These are phyloP conservation scores for Verruconis gallopava DNA, from an alignment of 2,329 filamentous ascomycete genomes.

Conservation along the genomic window DNA sequence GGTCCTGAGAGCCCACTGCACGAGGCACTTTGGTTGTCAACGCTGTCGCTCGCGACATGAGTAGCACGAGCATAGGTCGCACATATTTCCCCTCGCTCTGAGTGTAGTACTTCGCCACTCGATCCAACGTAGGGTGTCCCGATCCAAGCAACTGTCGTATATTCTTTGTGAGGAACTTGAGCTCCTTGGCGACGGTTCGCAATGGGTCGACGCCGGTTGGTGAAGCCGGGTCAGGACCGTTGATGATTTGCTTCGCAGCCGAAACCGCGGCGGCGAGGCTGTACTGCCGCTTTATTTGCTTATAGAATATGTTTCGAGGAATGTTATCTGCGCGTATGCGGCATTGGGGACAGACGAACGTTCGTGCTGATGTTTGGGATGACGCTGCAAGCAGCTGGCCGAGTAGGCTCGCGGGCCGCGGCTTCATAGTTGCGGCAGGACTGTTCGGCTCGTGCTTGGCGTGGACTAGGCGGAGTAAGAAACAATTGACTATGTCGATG, in stretches of 20 bases:
- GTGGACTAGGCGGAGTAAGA: no score
- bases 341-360: constrained; percentile 8
- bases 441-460: no score
- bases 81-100: constrained; percentile 95
- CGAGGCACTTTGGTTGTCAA: constrained; percentile 48
- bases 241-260: constrained; percentile 54
- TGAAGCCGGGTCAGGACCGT: constrained; percentile 39
- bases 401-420: neutral
- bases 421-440: constrained; percentile 2
- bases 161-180: constrained; percentile 90
- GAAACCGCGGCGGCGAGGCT: constrained; percentile 63
- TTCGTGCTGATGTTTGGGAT: neutral
- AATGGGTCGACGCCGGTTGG: constrained; percentile 76
- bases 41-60: constrained; percentile 93
- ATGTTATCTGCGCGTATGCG: neutral
- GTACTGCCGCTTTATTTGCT: constrained; percentile 41
- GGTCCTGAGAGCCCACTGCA: constrained; percentile 19
- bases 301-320: constrained; percentile 16
- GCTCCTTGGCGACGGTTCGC: constrained; percentile 83
- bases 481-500: no score
- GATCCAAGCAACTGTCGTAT: constrained; percentile 88
- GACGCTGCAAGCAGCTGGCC: neutral
- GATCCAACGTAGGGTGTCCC: constrained; percentile 86
- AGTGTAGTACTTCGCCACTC: constrained; percentile 95
- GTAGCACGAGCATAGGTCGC: constrained; percentile 80